These are phyloP conservation scores for Suillus lakei DNA, from an alignment of 768 basidiomycete species.

Conservation along the genomic window DNA sequence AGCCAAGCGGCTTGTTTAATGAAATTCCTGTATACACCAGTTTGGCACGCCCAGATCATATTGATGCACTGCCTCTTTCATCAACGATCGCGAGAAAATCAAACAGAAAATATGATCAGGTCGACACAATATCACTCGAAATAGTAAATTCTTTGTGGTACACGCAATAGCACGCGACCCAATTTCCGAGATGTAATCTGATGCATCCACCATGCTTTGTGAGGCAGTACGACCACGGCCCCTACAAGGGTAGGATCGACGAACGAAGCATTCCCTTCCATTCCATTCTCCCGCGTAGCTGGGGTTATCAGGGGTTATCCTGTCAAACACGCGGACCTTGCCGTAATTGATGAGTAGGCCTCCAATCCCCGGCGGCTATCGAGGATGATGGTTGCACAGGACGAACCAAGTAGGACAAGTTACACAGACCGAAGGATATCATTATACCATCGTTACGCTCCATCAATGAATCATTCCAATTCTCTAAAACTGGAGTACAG, in stretches of 20 bases:
- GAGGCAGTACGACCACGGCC: neutral
- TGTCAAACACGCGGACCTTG: neutral
- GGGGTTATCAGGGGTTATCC: conserved; percentile 1
- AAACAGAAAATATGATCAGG: neutral
- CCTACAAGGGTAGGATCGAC: neutral
- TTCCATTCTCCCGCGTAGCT: neutral
- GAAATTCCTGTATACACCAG: conserved; percentile 3
- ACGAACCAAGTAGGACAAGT: neutral
- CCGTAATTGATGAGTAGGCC: neutral
- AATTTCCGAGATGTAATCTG: neutral
- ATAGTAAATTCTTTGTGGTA: neutral
- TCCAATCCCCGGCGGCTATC: neutral
- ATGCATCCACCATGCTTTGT: neutral
- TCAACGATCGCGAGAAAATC: conserved; percentile 10
- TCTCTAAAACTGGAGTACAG: neutral
- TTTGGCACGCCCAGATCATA: neutral
- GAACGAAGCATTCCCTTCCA: neutral
- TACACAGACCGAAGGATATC: neutral
- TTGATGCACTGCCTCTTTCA: conserved; percentile 7
- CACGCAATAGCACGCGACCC: neutral
- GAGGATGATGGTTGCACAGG: conserved; percentile 11
- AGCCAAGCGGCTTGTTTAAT: neutral
- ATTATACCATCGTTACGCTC: neutral
- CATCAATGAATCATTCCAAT: neutral
- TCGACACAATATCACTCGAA: neutral